Evolutionary conservation across 2,329 filamentous ascomycete genomes (phyloP), one percentile per base, ranked within the genome.

Genomic region (Aciculosporium take): DNA sequence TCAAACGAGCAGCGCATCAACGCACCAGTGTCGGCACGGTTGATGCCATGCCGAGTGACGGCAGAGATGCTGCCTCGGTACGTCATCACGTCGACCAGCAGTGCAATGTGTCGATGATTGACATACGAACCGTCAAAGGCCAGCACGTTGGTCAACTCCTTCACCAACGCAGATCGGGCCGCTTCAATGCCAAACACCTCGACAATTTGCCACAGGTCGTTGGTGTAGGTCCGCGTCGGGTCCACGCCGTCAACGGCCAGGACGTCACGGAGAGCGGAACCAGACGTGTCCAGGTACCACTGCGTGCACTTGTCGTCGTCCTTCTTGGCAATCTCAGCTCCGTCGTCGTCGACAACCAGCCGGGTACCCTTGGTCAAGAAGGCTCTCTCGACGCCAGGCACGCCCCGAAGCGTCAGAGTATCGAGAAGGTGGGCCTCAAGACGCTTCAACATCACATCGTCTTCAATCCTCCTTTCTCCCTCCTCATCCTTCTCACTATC

Each of bases 1-100:
- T 98, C 91, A 65, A 98, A 98, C 2, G 91, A 98, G 71, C 93
- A 98, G 61, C 91, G 83, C 91, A 98, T 98, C 54, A 98, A 72
- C 8, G 91, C 93, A 69, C 91, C 91, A 47, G 93, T 98, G 58
- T 98, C 91, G 21, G 89, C 86, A 54, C 91, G 80, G 68, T 98
- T 98, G 68, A 98, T 98, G 66, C 91, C 91, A 59, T 98, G 91
- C 64, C 91, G 84, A 42, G 91, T 98, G 48, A 98, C 89, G 12
- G 91, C 89, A 62, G 94, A 94, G 55, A 98, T 80, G 53, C 83
- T 81, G 50, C 91, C 91, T 54, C 91, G 78, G 54, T 93, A 87
- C 23, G 88, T 95, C 91, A 98, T 98, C 48, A 98, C 86, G 65
- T 98, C 91, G 49, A 93, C 87, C 40, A 98, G 72, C 28, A 98